These are phyloP conservation scores for Schizophyllum amplum DNA, from an alignment of 1,284 basidiomycete genomes.

Conservation along the genomic window DNA sequence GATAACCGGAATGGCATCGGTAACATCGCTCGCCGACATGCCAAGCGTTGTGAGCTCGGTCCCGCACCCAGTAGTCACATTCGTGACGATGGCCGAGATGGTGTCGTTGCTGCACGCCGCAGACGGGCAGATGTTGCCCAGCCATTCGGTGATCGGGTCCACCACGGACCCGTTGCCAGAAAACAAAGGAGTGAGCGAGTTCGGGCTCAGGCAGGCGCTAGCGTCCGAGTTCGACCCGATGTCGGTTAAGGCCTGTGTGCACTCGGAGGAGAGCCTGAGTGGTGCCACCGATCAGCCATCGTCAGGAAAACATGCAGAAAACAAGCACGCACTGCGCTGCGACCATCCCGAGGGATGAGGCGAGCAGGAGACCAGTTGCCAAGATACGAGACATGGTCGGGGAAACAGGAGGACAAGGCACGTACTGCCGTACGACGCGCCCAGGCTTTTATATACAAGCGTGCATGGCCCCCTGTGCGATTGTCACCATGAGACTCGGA, in stretches of 20 bases:
- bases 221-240: constrained; percentile 39
- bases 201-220: constrained; percentile 44
- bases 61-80: constrained; percentile 38
- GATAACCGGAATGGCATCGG: constrained; percentile 27
- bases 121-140: constrained; percentile 44
- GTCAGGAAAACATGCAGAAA: background rate
- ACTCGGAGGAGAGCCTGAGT: constrained; percentile 30
- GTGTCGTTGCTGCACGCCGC: constrained; percentile 35
- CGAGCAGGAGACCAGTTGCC: background rate
- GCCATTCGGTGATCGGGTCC: constrained; percentile 45
- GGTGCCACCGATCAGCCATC: no score
- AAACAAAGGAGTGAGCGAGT: constrained; percentile 35
- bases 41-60: constrained; percentile 34
- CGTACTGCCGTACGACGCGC: no score
- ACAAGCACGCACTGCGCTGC: background rate
- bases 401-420: background rate
- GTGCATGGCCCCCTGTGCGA: background rate
- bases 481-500: background rate
- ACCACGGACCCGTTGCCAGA: constrained; percentile 38
- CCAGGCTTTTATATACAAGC: background rate
- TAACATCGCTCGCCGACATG: constrained; percentile 11
- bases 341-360: background rate
- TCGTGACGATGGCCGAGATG: constrained; percentile 32
- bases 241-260: constrained; percentile 28
- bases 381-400: background rate